A percentile compares a stretch with the other conserved stretches of the same genome.
Evolutionary conservation across 2,329 filamentous ascomycete species (phyloP).

Genomic region (Aciculosporium take): DNA sequence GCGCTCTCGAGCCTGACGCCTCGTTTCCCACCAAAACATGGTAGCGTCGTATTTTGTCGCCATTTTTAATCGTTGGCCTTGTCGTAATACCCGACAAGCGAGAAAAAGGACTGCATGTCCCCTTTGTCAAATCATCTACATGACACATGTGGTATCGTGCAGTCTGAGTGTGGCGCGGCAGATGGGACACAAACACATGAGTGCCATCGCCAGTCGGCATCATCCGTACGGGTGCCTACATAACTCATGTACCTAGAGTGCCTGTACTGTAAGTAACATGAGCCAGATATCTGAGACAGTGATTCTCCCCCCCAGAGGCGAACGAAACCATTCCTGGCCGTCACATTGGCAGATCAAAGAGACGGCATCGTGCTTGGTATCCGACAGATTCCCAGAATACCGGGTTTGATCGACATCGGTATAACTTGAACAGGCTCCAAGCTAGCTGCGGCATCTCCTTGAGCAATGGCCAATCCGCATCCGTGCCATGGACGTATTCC

Average conservation of each 20-base stretch:
- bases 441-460: slow-evolving; percentile 2
- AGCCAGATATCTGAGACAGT: slow-evolving; percentile 2
- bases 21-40: no score
- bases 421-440: slow-evolving; percentile 2
- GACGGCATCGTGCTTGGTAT: not conserved
- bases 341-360: not conserved
- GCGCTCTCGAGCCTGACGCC: no score
- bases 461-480: no score
- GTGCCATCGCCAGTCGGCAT: slow-evolving; percentile 1
- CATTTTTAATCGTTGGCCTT: no score
- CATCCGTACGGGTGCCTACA: slow-evolving; percentile 1
- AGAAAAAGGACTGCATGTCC: no score
- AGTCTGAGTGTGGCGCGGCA: not conserved
- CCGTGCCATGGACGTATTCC: no score
- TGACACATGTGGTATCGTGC: not conserved
- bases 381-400: slow-evolving; percentile 1
- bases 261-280: no score
- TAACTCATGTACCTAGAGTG: no score
- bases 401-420: slow-evolving; percentile 8
- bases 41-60: no score
- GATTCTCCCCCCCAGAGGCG: no score
- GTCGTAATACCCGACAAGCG: no score
- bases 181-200: not conserved
- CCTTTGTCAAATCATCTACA: no score
- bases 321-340: not conserved